Evolutionary conservation across 2,329 filamentous ascomycete genomes (phyloP).

Genomic region (Ilyonectria mors-panacis): DNA sequence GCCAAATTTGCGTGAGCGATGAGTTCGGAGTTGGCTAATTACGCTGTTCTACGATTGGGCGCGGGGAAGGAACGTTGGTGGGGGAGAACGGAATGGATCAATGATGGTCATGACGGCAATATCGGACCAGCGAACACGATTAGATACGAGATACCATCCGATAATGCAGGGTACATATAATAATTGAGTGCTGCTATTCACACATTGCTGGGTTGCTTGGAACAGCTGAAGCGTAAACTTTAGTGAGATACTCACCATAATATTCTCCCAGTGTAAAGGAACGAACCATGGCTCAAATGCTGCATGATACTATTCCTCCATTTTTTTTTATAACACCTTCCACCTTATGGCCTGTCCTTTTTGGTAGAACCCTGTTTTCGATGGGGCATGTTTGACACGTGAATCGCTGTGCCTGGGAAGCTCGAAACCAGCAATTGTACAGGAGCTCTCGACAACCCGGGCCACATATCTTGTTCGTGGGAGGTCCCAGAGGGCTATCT

Average conservation of each 20-base stretch:
- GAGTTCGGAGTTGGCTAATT: conserved; percentile 46
- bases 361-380: too few relatives aligned
- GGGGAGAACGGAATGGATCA: conserved; percentile 24
- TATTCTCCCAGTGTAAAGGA: too few relatives aligned
- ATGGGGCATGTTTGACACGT: too few relatives aligned
- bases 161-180: conserved; percentile 39
- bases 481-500: too few relatives aligned
- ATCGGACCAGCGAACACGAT: conserved; percentile 36
- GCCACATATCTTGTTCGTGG: too few relatives aligned
- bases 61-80: conserved; percentile 40
- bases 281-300: too few relatives aligned
- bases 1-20: conserved; percentile 42
- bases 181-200: conserved; percentile 9
- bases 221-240: neutral
- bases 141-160: conserved; percentile 42
- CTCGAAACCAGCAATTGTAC: too few relatives aligned
- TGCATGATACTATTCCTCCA: too few relatives aligned
- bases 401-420: too few relatives aligned
- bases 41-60: conserved; percentile 38
- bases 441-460: too few relatives aligned
- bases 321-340: too few relatives aligned
- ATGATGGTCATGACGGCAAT: conserved; percentile 45
- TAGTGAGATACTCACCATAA: neutral
- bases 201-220: conserved; percentile 1
- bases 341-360: too few relatives aligned